Percentiles rank a stretch among this genome's conserved stretches.
phyloP scores from a whole-genome alignment of 75 land plant species.

The Isoetes taiwanensis region DNA sequence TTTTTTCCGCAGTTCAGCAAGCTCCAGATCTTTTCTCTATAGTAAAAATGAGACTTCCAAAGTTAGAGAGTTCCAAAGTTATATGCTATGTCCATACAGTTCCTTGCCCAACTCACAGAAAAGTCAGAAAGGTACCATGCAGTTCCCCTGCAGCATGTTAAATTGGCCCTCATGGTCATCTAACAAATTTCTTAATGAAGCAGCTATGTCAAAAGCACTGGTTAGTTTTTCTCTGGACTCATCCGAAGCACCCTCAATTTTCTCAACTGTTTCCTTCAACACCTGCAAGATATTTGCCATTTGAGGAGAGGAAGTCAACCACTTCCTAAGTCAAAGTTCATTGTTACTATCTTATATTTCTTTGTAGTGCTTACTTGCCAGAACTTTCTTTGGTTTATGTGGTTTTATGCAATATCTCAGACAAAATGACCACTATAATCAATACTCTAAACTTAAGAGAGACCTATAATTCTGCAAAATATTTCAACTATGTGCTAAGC shows the following conservation, averaged over 20 bases:
- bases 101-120: background rate
- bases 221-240: conserved; percentile 29
- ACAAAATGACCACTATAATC: too few relatives aligned
- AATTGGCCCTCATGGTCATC: conserved; percentile 30
- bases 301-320: too few relatives aligned
- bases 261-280: conserved; percentile 33
- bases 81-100: background rate
- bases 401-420: too few relatives aligned
- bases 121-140: conserved; percentile 14
- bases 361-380: too few relatives aligned
- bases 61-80: too few relatives aligned
- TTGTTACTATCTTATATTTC: background rate
- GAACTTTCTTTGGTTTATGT: too few relatives aligned
- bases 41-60: background rate
- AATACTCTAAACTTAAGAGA: too few relatives aligned
- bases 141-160: conserved; percentile 23
- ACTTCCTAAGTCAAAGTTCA: too few relatives aligned
- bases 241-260: conserved; percentile 32
- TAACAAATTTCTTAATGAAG: conserved; percentile 22
- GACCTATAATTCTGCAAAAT: background rate
- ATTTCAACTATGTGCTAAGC: too few relatives aligned
- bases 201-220: conserved; percentile 33
- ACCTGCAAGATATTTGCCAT: too few relatives aligned
- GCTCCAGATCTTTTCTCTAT: conserved; percentile 28
- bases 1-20: conserved; percentile 28